Conservation (phyloP, 768 basidiomycete species). For the Phallus indusiatus region DNA sequence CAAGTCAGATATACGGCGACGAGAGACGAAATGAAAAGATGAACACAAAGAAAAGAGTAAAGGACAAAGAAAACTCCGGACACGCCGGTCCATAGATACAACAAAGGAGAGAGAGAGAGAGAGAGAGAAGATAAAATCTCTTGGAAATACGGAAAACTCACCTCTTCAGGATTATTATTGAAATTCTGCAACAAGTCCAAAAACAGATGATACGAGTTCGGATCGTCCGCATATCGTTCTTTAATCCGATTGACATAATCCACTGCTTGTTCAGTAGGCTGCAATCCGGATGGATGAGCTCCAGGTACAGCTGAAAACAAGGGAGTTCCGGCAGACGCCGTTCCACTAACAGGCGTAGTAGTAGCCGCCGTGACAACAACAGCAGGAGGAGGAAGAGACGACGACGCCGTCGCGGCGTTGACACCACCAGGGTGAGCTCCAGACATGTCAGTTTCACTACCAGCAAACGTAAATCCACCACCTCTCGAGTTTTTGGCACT, state of each 20-base stretch:
- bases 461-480: background rate
- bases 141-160: background rate
- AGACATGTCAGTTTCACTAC: background rate
- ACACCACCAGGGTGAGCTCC: background rate
- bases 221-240: constrained; percentile 66
- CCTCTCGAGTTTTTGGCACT: constrained; percentile 29
- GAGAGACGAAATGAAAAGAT: no score
- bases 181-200: constrained; percentile 55
- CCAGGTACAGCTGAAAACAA: background rate
- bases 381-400: background rate
- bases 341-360: background rate
- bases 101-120: background rate
- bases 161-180: constrained; percentile 7
- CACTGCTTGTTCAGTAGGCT: constrained; percentile 65
- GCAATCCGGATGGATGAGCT: background rate
- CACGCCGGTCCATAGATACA: background rate
- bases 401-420: no score
- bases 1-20: no score
- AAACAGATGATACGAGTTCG: constrained; percentile 77
- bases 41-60: no score
- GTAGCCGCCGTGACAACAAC: background rate
- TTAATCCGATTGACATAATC: constrained; percentile 97
- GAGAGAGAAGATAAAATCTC: background rate
- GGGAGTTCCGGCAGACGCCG: background rate
- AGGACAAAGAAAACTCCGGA: no score